Evolutionary conservation across 805 yeast species (phyloP), one percentile per base, ranked within the genome.

Genomic region (Kodamaea sagamina): DNA sequence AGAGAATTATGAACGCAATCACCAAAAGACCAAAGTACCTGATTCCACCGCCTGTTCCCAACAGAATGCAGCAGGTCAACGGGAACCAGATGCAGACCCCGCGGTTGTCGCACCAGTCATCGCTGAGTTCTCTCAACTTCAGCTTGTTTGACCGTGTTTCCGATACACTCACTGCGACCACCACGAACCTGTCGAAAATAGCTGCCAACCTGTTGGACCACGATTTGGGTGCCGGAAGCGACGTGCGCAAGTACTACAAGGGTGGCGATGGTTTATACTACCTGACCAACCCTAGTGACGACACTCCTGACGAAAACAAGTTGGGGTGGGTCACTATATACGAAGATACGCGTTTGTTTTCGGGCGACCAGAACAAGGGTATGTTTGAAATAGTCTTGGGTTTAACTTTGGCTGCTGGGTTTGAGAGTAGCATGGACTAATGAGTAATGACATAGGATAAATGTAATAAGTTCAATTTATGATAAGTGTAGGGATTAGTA

Each of bases 261-360:
- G 71, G 81, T 0, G 78, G 79, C n/a, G 86, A 81, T 59, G 86
- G 86, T 2, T 62, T 80, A 4, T 60, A 66, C 25, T 65, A 61
- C 39, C 63, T 66, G 47, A 46, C 43, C 12, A 68, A 69, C 41
- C 81, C 85, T 0, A 65, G 65, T 10, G 87, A 82, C 57, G 87
- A 82, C 57, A 66, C 75, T 3, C 86, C 86, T 0, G 78, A 76
- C 55, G 79, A 77, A 37, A 71, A 65, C 43, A 82, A 80, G 52
- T 49, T 81, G 25, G 87, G 87, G 0, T 82, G 87, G 87, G 58
- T 82, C 2, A 81, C 86, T 0, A 63, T 82, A 1, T 80, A 74
- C 50, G 84, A 81, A 17, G 77, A 77, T 15, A 46, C 44, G 4
- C 32, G 44, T 5, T 21, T 63, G 4, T 58, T 66, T 48, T 41